A percentile compares a stretch with the other conserved stretches of the same genome.
phyloP scores from a whole-genome alignment of 306 rosid species.

The Cicer cuneatum region DNA sequence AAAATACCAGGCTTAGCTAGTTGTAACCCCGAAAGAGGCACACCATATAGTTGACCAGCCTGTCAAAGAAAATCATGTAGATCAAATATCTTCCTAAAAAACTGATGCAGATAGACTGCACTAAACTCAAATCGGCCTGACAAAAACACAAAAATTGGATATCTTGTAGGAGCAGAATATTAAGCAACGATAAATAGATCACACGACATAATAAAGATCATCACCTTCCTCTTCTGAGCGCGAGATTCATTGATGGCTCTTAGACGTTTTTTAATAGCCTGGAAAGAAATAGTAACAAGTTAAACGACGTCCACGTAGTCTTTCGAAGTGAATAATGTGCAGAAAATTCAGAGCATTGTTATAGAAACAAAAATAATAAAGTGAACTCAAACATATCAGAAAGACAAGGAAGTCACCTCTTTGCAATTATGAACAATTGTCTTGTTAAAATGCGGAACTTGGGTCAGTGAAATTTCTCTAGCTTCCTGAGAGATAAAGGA shows the following conservation, averaged over 20 bases:
- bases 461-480: slow-evolving; percentile 74
- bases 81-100: slow-evolving; percentile 46
- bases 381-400: slow-evolving; percentile 25
- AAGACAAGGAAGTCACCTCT: slow-evolving; percentile 67
- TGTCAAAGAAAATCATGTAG: slow-evolving; percentile 54
- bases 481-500: slow-evolving; percentile 70
- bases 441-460: slow-evolving; percentile 66
- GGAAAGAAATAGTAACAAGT: slow-evolving; percentile 47
- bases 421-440: slow-evolving; percentile 68
- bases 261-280: slow-evolving; percentile 84
- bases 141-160: slow-evolving; percentile 22
- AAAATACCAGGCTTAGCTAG: slow-evolving; percentile 77
- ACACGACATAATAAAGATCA: slow-evolving; percentile 37
- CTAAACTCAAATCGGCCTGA: background rate
- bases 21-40: slow-evolving; percentile 82
- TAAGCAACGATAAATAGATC: slow-evolving; percentile 21
- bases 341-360: slow-evolving; percentile 22
- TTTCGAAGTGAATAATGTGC: slow-evolving; percentile 13
- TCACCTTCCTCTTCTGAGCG: slow-evolving; percentile 94
- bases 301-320: slow-evolving; percentile 21
- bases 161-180: slow-evolving; percentile 21
- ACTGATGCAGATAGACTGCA: slow-evolving; percentile 15
- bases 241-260: slow-evolving; percentile 97
- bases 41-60: slow-evolving; percentile 98
- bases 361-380: slow-evolving; percentile 29